Percentiles rank a stretch among this genome's conserved stretches.
These are phyloP conservation scores for Leptosphaerulina australis DNA, from an alignment of 2,329 filamentous ascomycete species.

Conservation along the genomic window DNA sequence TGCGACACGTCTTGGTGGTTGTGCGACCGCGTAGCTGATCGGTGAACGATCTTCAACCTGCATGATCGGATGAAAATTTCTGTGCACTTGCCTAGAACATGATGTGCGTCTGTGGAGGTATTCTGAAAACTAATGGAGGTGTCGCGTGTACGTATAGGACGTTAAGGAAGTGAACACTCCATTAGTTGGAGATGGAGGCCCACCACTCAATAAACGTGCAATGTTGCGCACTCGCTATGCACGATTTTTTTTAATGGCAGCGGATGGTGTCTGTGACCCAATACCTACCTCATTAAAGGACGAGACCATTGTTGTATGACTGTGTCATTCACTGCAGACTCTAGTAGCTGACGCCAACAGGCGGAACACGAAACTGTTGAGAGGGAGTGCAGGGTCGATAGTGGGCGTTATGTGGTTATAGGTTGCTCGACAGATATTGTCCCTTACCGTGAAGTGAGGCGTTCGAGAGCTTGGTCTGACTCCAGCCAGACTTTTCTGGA, in stretches of 20 bases:
- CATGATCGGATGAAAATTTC: slow-evolving; percentile 1
- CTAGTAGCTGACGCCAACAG: slow-evolving; percentile 1
- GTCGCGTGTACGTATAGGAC: background rate
- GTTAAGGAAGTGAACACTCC: no score
- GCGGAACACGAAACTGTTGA: slow-evolving; percentile 17
- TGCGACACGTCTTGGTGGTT: background rate
- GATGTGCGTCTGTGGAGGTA: background rate
- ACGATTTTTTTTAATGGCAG: background rate
- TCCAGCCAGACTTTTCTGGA: slow-evolving; percentile 2
- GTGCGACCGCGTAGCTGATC: slow-evolving; percentile 12
- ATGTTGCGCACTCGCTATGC: background rate
- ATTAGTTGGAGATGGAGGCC: no score
- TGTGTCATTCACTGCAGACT: slow-evolving; percentile 3
- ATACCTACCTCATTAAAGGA: background rate
- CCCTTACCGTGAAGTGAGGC: slow-evolving; percentile 4
- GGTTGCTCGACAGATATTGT: slow-evolving; percentile 13
- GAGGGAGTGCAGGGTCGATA: slow-evolving; percentile 13
- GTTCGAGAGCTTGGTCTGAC: background rate
- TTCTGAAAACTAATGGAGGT: background rate
- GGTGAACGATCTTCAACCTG: slow-evolving; percentile 8
- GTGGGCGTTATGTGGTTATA: slow-evolving; percentile 5
- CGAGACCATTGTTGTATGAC: slow-evolving; percentile 6
- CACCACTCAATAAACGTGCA: background rate
- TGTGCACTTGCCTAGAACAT: background rate
- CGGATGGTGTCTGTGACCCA: background rate